These are phyloP conservation scores for Nannizziopsis arthrosporioides DNA, from an alignment of 2,329 filamentous ascomycete genomes.

Conservation along the genomic window DNA sequence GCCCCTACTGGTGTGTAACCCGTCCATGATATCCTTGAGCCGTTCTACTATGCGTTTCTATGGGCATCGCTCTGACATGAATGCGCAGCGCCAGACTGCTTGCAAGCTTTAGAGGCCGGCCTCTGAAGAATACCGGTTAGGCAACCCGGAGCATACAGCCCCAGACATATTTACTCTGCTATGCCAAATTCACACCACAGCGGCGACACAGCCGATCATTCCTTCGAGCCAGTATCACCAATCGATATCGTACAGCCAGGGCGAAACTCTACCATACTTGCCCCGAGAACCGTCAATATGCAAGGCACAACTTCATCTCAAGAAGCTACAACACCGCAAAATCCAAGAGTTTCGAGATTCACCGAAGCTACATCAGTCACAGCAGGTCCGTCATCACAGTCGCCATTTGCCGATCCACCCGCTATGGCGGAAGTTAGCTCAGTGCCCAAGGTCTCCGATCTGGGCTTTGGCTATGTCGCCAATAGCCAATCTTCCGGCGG, in stretches of 20 bases:
- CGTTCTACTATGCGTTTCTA: no score
- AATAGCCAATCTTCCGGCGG: constrained; percentile 41
- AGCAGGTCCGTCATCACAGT: constrained; percentile 37
- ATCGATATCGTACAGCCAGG: constrained; percentile 28
- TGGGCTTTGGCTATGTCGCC: constrained; percentile 84
- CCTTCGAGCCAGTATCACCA: constrained; percentile 14
- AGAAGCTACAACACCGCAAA: constrained; percentile 41
- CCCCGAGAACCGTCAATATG: constrained; percentile 19
- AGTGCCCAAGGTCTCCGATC: constrained; percentile 58
- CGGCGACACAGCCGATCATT: constrained; percentile 10
- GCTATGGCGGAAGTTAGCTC: constrained; percentile 40
- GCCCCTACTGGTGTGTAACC: not conserved
- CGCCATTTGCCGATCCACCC: constrained; percentile 44
- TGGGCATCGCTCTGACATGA: no score
- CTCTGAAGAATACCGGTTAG: not conserved
- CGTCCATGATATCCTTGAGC: no score
- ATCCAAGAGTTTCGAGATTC: constrained; percentile 41
- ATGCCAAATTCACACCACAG: constrained; percentile 14
- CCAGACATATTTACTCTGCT: not conserved
- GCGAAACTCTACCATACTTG: constrained; percentile 22
- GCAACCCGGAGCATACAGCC: not conserved
- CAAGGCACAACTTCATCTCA: not conserved
- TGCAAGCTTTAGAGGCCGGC: no score
- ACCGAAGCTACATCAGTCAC: constrained; percentile 55
- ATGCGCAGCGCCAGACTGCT: no score